Evolutionary conservation across 2,329 filamentous ascomycete species (phyloP).

Genomic region (Colletotrichum sp.): DNA sequence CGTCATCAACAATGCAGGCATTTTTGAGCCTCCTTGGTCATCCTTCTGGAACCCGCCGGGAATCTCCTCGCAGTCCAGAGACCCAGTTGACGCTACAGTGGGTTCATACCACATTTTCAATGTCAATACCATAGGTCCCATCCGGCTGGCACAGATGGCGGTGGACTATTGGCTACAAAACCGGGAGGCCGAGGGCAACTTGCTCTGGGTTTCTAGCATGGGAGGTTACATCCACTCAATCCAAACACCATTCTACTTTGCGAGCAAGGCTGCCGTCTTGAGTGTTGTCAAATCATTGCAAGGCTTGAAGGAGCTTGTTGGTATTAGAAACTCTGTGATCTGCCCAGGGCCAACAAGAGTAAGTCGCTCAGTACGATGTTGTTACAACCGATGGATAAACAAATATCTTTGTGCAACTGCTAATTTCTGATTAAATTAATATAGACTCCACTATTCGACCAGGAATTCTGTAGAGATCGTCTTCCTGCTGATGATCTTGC

Average conservation of each 20-base stretch:
- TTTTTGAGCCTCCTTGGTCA: constrained; percentile 29
- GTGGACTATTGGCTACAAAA: constrained; percentile 32
- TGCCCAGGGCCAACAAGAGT: background rate
- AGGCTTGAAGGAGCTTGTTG: background rate
- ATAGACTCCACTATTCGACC: background rate
- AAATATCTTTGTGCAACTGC: background rate
- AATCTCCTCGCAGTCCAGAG: constrained; percentile 21
- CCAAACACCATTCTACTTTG: constrained; percentile 31
- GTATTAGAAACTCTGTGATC: background rate
- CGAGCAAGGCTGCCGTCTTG: constrained; percentile 29
- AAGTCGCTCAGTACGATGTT: background rate
- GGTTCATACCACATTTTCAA: constrained; percentile 28
- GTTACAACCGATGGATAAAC: background rate
- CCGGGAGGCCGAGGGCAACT: constrained; percentile 37
- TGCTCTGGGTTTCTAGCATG: constrained; percentile 30
- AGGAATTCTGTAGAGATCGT: background rate
- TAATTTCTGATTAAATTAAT: background rate
- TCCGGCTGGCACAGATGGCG: constrained; percentile 29
- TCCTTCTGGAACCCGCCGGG: constrained; percentile 31
- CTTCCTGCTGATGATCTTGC: background rate
- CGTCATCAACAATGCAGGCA: constrained; percentile 22
- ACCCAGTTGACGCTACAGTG: constrained; percentile 20
- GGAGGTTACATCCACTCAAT: constrained; percentile 31
- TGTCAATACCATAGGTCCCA: constrained; percentile 29
- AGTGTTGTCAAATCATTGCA: background rate